phyloP scores from a whole-genome alignment of 768 basidiomycete species.

The Amanita rimosa region DNA sequence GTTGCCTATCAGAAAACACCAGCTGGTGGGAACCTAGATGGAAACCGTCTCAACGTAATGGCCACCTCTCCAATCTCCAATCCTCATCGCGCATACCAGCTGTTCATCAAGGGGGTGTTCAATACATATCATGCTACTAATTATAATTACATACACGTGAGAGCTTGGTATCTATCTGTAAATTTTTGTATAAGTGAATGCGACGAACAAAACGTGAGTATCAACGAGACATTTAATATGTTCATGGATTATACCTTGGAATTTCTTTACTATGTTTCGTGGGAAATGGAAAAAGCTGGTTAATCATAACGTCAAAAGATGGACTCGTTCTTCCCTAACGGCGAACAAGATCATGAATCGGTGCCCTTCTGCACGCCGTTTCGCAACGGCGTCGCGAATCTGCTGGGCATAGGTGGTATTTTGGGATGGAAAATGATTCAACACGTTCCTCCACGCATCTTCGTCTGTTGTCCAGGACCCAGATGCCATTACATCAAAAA shows the following conservation, averaged over 20 bases:
- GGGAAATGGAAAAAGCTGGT: not conserved
- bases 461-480: constrained; percentile 61
- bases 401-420: constrained; percentile 54
- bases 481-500: constrained; percentile 53
- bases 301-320: constrained; percentile 35
- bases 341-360: constrained; percentile 52
- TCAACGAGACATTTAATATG: not conserved
- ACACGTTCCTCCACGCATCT: constrained; percentile 57
- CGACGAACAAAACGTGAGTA: not conserved
- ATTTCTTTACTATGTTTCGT: not conserved
- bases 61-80: too few relatives aligned
- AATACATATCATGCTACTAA: too few relatives aligned
- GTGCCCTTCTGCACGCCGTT: constrained; percentile 53
- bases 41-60: too few relatives aligned
- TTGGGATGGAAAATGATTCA: constrained; percentile 41
- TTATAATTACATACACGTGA: not conserved
- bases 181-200: not conserved
- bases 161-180: not conserved
- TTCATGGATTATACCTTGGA: not conserved
- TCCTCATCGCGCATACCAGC: too few relatives aligned
- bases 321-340: constrained; percentile 58
- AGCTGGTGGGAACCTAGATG: too few relatives aligned
- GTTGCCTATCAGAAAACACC: too few relatives aligned
- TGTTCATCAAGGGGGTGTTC: too few relatives aligned
- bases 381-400: constrained; percentile 53